Conservation (phyloP, 306 rosid species). For the Medicago arabica region DNA sequence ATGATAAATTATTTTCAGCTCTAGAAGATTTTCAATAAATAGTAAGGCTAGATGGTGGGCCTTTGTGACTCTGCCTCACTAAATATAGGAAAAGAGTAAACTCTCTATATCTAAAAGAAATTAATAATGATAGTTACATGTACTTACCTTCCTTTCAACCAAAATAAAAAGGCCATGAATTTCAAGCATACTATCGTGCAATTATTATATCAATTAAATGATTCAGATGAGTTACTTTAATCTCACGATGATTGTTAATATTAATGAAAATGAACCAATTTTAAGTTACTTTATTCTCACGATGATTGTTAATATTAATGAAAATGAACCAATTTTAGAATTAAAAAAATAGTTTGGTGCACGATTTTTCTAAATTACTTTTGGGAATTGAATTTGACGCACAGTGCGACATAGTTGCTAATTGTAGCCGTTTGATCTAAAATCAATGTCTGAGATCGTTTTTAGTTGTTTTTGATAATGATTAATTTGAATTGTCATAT, state of each 20-base stretch:
- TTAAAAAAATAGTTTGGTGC: background rate
- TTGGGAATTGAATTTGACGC: no score
- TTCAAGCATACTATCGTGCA: constrained; percentile 18
- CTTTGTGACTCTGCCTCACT: constrained; percentile 19
- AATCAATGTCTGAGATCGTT: no score
- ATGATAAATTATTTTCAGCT: constrained; percentile 35
- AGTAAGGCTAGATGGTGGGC: constrained; percentile 35
- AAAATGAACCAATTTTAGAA: background rate
- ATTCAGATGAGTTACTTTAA: background rate
- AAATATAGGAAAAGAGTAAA: background rate
- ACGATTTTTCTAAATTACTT: no score
- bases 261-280: background rate
- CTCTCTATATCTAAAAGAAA: constrained; percentile 22
- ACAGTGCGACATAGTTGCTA: no score
- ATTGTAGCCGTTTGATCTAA: no score
- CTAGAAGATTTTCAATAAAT: constrained; percentile 40
- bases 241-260: background rate
- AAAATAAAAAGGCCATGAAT: background rate
- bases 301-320: background rate
- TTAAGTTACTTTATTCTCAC: background rate
- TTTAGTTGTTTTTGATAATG: no score
- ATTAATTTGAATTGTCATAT: no score
- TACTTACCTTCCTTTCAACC: constrained; percentile 9
- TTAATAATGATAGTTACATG: constrained; percentile 32
- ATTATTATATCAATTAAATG: background rate